Evolutionary conservation across 306 rosid genomes (phyloP).

Genomic region (Carpinus fangiana): DNA sequence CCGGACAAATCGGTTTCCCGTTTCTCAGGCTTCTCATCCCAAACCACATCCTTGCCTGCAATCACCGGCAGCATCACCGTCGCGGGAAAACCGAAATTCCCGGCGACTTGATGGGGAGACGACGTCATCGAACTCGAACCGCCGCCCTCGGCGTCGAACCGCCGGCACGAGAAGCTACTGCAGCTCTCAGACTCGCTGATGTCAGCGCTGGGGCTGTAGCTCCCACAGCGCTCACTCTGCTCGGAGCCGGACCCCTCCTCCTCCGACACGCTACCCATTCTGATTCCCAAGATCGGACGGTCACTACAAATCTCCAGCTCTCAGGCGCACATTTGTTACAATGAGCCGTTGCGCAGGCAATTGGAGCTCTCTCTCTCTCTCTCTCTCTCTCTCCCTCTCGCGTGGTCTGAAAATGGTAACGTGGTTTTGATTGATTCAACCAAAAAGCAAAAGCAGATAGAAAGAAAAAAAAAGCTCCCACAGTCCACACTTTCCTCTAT

Average conservation of each 20-base stretch:
- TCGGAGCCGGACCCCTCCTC: constrained; percentile 47
- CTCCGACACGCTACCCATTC: constrained; percentile 71
- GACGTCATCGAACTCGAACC: constrained; percentile 75
- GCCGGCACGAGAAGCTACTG: constrained; percentile 74
- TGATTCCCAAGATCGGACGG: not conserved
- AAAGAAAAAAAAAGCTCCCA: not conserved
- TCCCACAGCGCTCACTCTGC: constrained; percentile 80
- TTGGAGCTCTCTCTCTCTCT: no score
- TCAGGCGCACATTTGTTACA: constrained; percentile 38
- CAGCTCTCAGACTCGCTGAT: constrained; percentile 92
- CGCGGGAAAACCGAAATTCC: constrained; percentile 46
- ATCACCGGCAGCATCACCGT: constrained; percentile 67
- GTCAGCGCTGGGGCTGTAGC: constrained; percentile 89
- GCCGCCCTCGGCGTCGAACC: constrained; percentile 73
- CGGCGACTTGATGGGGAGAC: constrained; percentile 51
- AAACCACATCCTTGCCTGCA: constrained; percentile 69
- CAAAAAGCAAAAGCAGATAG: constrained; percentile 13
- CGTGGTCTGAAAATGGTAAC: constrained; percentile 8
- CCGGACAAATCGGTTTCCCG: constrained; percentile 64
- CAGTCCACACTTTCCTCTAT: constrained; percentile 22
- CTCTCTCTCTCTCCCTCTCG: not conserved
- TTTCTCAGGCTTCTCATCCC: constrained; percentile 66
- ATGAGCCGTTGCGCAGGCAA: not conserved
- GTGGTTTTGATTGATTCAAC: constrained; percentile 1
- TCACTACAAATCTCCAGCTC: constrained; percentile 31